Evolutionary conservation across 2,329 filamentous ascomycete genomes (phyloP).

Genomic region (Microascus cirrosus): DNA sequence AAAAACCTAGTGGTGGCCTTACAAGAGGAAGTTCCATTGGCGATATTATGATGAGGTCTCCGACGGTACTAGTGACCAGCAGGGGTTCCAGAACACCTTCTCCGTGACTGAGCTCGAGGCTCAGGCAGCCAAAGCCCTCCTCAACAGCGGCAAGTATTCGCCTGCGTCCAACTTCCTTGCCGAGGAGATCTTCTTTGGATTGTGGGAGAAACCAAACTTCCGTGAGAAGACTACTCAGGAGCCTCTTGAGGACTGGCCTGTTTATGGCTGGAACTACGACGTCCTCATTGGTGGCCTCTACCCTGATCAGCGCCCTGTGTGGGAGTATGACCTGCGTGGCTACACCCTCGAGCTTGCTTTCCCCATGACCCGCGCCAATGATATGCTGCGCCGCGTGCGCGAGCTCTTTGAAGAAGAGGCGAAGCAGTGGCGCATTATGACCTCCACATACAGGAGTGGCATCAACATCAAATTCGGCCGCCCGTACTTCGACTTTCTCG

Average conservation of each 20-base stretch:
- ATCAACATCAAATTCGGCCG: conserved; percentile 42
- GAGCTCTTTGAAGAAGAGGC: conserved; percentile 34
- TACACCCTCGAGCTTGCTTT: conserved; percentile 40
- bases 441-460: conserved; percentile 36
- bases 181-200: conserved; percentile 35
- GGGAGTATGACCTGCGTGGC: conserved; percentile 36
- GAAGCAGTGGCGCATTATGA: conserved; percentile 31
- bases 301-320: conserved; percentile 32
- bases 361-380: conserved; percentile 35
- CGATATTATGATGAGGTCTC: conserved; percentile 38
- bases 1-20: conserved; percentile 34
- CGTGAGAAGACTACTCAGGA: conserved; percentile 35
- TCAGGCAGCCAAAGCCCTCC: conserved; percentile 23
- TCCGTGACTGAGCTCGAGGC: conserved; percentile 33
- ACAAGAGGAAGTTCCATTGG: conserved; percentile 37
- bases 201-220: conserved; percentile 40
- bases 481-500: conserved; percentile 34
- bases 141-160: conserved; percentile 34
- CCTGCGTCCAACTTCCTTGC: conserved; percentile 34
- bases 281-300: conserved; percentile 40
- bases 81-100: conserved; percentile 41
- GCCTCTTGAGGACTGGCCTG: conserved; percentile 31
- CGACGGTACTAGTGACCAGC: conserved; percentile 24
- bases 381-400: conserved; percentile 34
- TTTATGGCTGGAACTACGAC: conserved; percentile 42